Conservation (phyloP, 2,329 filamentous ascomycete genomes). For the Colletotrichum navitas region DNA sequence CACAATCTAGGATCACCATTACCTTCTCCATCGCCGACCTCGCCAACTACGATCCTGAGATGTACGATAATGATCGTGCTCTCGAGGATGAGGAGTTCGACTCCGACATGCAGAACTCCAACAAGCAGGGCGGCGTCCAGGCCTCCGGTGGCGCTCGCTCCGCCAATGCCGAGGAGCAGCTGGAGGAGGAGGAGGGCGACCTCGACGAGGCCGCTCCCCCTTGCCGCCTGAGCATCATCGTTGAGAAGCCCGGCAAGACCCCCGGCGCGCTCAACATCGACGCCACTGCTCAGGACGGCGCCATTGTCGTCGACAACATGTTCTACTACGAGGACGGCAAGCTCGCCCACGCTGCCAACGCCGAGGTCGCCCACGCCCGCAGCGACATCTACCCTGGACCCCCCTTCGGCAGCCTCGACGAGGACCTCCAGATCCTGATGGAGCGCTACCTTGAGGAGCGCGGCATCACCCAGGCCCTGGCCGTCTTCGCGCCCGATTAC, state of each 20-base stretch:
- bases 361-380: slow-evolving; percentile 82
- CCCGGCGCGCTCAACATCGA: slow-evolving; percentile 86
- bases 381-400: slow-evolving; percentile 89
- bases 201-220: slow-evolving; percentile 74
- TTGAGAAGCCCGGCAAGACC: slow-evolving; percentile 84
- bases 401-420: slow-evolving; percentile 92
- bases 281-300: slow-evolving; percentile 85
- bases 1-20: slow-evolving; percentile 74
- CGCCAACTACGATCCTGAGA: slow-evolving; percentile 72
- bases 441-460: slow-evolving; percentile 96
- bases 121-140: slow-evolving; percentile 68
- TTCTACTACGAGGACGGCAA: slow-evolving; percentile 86
- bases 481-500: slow-evolving; percentile 93
- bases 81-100: slow-evolving; percentile 65
- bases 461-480: slow-evolving; percentile 87
- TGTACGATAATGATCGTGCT: slow-evolving; percentile 67
- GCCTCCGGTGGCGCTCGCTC: slow-evolving; percentile 63
- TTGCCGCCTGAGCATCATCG: slow-evolving; percentile 84
- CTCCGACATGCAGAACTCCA: slow-evolving; percentile 62
- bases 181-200: slow-evolving; percentile 63
- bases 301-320: slow-evolving; percentile 90
- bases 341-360: slow-evolving; percentile 79
- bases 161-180: slow-evolving; percentile 65
- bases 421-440: slow-evolving; percentile 92
- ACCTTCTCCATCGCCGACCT: slow-evolving; percentile 89